Evolutionary conservation across 257 asterid genomes (phyloP), one percentile per base, ranked within the genome.

Genomic region (Solanum lycopersicoides): DNA sequence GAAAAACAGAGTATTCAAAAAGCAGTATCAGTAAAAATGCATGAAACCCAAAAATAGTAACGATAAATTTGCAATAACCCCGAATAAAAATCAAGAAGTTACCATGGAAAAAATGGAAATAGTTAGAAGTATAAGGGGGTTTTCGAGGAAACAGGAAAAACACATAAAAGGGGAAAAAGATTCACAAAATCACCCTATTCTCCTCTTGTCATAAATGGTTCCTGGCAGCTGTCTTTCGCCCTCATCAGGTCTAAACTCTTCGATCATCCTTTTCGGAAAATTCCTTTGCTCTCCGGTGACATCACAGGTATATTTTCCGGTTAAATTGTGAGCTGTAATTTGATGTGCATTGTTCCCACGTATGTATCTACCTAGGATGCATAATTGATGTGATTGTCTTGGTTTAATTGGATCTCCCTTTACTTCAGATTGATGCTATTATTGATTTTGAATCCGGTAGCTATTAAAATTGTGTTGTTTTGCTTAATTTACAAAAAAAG

Each of bases 151-250:
- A 72, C 28, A 25, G 32, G 60, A 59, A 69, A 87, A 50, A 56
- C 63, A 53, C 41, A 30, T 42, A 88, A 86, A 65, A 56, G 71
- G 77, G 83, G 75, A 25, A 9, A 72, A 89, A 88, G 90, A 87
- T 89, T 91, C 90, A 89, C 91, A 85, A 90, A 28, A 92, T 90
- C 90, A 72, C 87, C 92, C 71, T 66, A 87, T 84, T 86, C 92
- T 89, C 3, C 68, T 88, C 86, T 90, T 83, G 80, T 87, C 32
- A 44, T 86, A 84, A 50, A 47, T 89, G 89, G 85, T 77, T 18
- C 83, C 16, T 45, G 87, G 44, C 87, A 28, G 66, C 74, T 30
- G 12, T 25, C 41, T 45, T 60, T 63, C 32, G 82, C 37, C 69
- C 82, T 88, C 56, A 34, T 82, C 66, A 71, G 16, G 60, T 60